A percentile compares a stretch with the other conserved stretches of the same genome.
These are phyloP conservation scores for Blastocystis sp. DNA, from an alignment of 352 stramenopile species.

Conservation along the genomic window DNA sequence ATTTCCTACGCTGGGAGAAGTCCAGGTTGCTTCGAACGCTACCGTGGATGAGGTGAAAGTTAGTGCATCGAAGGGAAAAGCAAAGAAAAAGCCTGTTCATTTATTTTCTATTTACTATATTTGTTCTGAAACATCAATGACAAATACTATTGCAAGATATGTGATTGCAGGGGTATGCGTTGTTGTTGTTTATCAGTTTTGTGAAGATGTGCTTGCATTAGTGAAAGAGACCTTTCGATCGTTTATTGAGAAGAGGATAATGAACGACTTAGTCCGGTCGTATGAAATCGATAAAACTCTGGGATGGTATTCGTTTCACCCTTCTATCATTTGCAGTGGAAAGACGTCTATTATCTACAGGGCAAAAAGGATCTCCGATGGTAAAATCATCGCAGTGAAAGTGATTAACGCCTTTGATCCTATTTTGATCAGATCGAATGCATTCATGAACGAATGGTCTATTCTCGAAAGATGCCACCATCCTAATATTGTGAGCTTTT, in stretches of 20 bases:
- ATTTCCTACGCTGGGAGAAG: background rate
- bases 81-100: background rate
- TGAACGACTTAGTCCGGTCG: background rate
- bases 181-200: background rate
- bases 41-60: background rate
- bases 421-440: background rate
- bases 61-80: background rate
- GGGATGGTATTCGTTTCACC: background rate
- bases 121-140: background rate
- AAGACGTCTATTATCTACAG: constrained; percentile 38
- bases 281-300: background rate
- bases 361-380: background rate
- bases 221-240: background rate
- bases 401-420: background rate
- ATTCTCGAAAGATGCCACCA: background rate
- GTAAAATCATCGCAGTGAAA: background rate
- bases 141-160: background rate
- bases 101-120: constrained; percentile 13
- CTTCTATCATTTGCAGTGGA: background rate
- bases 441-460: background rate
- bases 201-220: background rate
- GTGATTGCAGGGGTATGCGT: background rate
- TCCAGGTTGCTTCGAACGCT: background rate
- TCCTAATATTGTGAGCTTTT: constrained; percentile 10
- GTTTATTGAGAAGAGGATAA: background rate